A percentile compares a stretch with the other conserved stretches of the same genome.
These are phyloP conservation scores for Xylaria sp. DNA, from an alignment of 495 filamentous ascomycete genomes.

Conservation along the genomic window DNA sequence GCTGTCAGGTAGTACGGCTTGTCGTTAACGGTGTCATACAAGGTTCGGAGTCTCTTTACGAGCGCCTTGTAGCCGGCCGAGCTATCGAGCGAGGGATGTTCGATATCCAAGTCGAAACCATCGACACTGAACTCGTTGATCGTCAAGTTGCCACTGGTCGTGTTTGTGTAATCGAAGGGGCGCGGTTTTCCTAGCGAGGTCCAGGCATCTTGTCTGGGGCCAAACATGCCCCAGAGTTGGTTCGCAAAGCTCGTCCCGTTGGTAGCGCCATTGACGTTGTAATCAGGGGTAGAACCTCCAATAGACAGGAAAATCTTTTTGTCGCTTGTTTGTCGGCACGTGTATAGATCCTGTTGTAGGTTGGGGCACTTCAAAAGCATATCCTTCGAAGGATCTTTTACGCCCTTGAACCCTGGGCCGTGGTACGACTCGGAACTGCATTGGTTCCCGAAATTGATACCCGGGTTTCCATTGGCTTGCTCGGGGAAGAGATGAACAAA, in stretches of 20 bases:
- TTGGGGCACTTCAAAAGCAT: slow-evolving; percentile 44
- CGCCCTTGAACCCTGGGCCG: slow-evolving; percentile 43
- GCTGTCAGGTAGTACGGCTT: slow-evolving; percentile 45
- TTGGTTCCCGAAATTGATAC: slow-evolving; percentile 71
- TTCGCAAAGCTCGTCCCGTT: slow-evolving; percentile 67
- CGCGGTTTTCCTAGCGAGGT: slow-evolving; percentile 42
- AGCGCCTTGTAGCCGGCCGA: slow-evolving; percentile 43
- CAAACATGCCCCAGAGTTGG: slow-evolving; percentile 70
- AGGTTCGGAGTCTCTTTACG: slow-evolving; percentile 42
- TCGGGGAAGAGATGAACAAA: slow-evolving; percentile 72
- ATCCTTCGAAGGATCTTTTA: slow-evolving; percentile 35
- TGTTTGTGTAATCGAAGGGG: slow-evolving; percentile 49
- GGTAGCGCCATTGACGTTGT: slow-evolving; percentile 43
- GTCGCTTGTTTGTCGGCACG: slow-evolving; percentile 52
- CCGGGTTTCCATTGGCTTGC: slow-evolving; percentile 61
- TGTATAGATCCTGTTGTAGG: slow-evolving; percentile 55
- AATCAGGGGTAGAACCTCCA: slow-evolving; percentile 61
- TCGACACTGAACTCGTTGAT: slow-evolving; percentile 55
- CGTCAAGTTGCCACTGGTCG: slow-evolving; percentile 42
- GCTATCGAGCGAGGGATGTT: slow-evolving; percentile 46
- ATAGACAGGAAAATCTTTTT: slow-evolving; percentile 72
- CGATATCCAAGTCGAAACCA: slow-evolving; percentile 68
- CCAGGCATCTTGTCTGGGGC: slow-evolving; percentile 55
- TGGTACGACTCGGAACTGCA: slow-evolving; percentile 55
- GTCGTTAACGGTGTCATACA: slow-evolving; percentile 22